Evolutionary conservation across 2,329 filamentous ascomycete genomes (phyloP), one percentile per base, ranked within the genome.

Genomic region (Xylaria sp.): DNA sequence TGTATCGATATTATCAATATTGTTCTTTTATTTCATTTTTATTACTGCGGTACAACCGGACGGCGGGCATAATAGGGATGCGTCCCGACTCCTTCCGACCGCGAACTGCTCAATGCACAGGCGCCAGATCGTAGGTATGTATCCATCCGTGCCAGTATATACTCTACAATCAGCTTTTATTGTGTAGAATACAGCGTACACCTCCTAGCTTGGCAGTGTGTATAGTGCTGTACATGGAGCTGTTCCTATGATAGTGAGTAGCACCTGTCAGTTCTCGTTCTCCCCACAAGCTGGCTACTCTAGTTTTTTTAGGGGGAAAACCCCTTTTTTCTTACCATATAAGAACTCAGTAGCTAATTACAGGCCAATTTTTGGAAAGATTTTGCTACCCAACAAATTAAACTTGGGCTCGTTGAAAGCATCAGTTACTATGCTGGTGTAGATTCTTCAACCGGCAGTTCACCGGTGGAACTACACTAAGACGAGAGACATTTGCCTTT

Each of bases 261-360:
- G n/a, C 44, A 21, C 44, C 48, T 47, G 35, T 47, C 53, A 37
- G 29, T n/a, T 18, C 13, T 29, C 10, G n/a, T 32, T 60, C 60
- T 59, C 65, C 37, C 54, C 60, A 54, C 48, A 35, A 6, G 8
- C 48, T 23, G 32, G 40, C 27, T 47, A 29, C 29, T 44, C 29
- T 25, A n/a, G 12, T 8, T n/a, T n/a, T n/a, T n/a, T n/a, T n/a
- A n/a, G n/a, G n/a, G n/a, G n/a, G n/a, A n/a, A n/a, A n/a, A n/a
- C n/a, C 12, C 35, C 40, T 23, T 23, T 44, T 29, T 59, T 32
- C 21, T 53, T 59, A 27, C 9, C 12, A 37, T 32, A 35, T 25
- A 23, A 23, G 48, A 18, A 13, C 29, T 51, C 42, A 55, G 60
- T 64, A 55, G 60, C 37, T 58, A 63, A 68, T 68, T 27, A 60